These are phyloP conservation scores for Ascochyta pisi DNA, from an alignment of 2,329 filamentous ascomycete species.

Conservation along the genomic window DNA sequence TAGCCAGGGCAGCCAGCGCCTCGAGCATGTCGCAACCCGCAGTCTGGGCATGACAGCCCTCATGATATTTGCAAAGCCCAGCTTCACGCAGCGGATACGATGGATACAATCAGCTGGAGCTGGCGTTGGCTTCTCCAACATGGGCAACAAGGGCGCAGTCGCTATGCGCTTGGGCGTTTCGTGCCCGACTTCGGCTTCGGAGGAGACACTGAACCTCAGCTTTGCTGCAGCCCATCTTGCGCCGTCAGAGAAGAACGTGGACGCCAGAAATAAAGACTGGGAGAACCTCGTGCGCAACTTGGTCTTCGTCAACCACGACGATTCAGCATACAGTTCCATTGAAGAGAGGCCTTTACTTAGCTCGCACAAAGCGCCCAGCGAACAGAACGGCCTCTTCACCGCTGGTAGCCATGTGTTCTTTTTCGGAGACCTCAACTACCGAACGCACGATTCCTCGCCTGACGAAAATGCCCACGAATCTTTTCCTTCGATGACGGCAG, in stretches of 20 bases:
- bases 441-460: constrained; percentile 74
- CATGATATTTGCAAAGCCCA: constrained; percentile 78
- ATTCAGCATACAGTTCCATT: constrained; percentile 38
- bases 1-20: constrained; percentile 56
- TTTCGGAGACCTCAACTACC: constrained; percentile 93
- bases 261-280: constrained; percentile 86
- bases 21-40: constrained; percentile 72
- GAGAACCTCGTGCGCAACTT: constrained; percentile 79
- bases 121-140: constrained; percentile 83
- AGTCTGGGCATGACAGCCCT: constrained; percentile 91
- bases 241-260: constrained; percentile 80
- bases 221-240: constrained; percentile 90
- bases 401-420: constrained; percentile 81
- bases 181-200: constrained; percentile 41
- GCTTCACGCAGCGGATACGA: constrained; percentile 63
- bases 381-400: constrained; percentile 73
- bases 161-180: constrained; percentile 74
- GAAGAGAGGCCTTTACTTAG: constrained; percentile 45
- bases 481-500: constrained; percentile 68
- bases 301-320: constrained; percentile 66
- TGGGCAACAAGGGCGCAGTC: constrained; percentile 96
- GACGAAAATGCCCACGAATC: constrained; percentile 60
- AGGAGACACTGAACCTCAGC: constrained; percentile 69
- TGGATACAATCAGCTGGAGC: constrained; percentile 79
- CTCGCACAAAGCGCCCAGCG: constrained; percentile 27